Conservation (phyloP, 352 stramenopile species). For the Phytopythium montanum region DNA sequence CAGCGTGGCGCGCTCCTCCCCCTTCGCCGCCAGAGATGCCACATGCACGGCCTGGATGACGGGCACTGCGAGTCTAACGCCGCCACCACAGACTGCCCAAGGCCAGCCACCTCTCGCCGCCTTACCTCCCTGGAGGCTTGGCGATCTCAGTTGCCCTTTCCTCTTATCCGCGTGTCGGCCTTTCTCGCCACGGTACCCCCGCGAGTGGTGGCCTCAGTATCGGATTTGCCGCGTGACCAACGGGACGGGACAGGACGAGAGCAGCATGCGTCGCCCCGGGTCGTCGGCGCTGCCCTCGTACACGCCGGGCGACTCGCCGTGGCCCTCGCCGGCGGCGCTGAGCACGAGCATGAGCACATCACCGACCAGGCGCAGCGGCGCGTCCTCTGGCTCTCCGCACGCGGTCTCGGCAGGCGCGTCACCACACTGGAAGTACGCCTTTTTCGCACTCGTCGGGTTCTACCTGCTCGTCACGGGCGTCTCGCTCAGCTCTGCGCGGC, state of each 20-base stretch:
- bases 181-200: slow-evolving; percentile 1
- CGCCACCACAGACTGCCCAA: not conserved
- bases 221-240: not conserved
- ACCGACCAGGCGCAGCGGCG: not conserved
- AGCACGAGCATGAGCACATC: slow-evolving; percentile 4
- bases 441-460: slow-evolving; percentile 23
- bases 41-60: not conserved
- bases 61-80: not conserved
- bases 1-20: not conserved
- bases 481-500: slow-evolving; percentile 12
- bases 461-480: slow-evolving; percentile 19
- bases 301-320: slow-evolving; percentile 5
- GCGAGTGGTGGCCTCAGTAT: not conserved
- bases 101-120: not conserved
- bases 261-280: slow-evolving; percentile 21
- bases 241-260: not conserved
- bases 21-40: not conserved
- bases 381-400: not conserved
- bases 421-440: slow-evolving; percentile 19
- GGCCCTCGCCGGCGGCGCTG: slow-evolving; percentile 4
- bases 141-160: not conserved
- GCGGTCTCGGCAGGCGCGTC: slow-evolving; percentile 1
- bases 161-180: not conserved
- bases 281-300: slow-evolving; percentile 27
- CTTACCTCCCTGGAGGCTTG: too few relatives aligned